Base-by-base conservation (phyloP, 2,329 filamentous ascomycete genomes). In the Thelonectria rubi region DNA sequence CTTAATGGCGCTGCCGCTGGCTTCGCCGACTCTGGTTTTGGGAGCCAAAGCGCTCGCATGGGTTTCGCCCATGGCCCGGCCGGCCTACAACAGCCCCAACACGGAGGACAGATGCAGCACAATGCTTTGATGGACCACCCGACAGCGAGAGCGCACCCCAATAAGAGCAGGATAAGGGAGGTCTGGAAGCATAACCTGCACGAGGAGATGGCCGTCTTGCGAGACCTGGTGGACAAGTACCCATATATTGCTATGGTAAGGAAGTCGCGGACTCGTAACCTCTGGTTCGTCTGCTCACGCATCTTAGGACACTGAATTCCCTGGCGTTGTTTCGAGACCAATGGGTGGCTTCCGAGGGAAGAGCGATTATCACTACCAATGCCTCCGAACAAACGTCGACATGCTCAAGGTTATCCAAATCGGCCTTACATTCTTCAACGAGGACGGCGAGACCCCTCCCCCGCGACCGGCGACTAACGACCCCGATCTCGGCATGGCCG, bases 291-390 rank as follows among this genome's bases (percentile, higher is more conserved):
- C 24, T 59, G 49, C 65, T 70, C 66, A 14, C 14, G 10, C 47
- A 61, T 45, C 42, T 11, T 21, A 53, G 94, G 95, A 99, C 76
- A 97, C 95, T 21, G 94, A 98, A 76, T 99, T 99, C 71, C 95
- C 95, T n/a, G 95, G 95, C 59, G 93, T 99, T 55, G 94, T 99
- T 55, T 93, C 94, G 24, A 88, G 95, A 69, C 95, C 95, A 2
- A 98, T 99, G 84, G 95, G 95, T 50, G 88, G 91, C 58, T 99
- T 99, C 77, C 88, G 91, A 62, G 95, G 92, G 61, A 98, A 97
- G 80, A 95, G 93, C 67, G 94, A 97, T 72, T 99, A 99, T 75
- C 95, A 99, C 76, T 99, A 99, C 79, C 95, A 99, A 82, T 98
- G 94, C 63, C 84, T 99, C 48, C 91, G 95, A 64, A 96, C 93